phyloP scores from a whole-genome alignment of 2,329 filamentous ascomycete genomes.

The Botryotinia globosa region DNA sequence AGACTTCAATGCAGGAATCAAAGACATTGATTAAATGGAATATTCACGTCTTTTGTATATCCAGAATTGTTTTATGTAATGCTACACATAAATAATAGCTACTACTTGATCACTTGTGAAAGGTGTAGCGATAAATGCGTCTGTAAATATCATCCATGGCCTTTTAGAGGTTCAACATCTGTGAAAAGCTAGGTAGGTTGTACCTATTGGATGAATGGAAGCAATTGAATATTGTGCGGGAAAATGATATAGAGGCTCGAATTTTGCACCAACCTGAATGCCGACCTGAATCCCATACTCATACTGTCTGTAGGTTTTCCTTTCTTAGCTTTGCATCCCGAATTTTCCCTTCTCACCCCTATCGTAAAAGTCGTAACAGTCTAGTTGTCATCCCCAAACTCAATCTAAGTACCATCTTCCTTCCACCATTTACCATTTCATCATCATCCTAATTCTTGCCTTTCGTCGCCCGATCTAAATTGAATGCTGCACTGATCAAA shows the following conservation, averaged over 20 bases:
- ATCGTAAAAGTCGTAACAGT: background rate
- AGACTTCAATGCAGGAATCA: background rate
- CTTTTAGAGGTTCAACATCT: background rate
- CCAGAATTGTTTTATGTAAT: background rate
- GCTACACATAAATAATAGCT: background rate
- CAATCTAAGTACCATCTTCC: background rate
- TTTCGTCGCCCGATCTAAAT: constrained; percentile 55
- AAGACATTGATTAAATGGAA: background rate
- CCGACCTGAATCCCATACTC: too few species aligned
- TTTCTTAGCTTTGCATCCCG: background rate
- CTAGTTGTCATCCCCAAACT: background rate
- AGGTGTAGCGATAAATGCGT: background rate
- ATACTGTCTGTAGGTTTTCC: background rate
- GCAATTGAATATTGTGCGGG: background rate
- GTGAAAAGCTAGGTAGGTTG: background rate
- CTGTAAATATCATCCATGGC: too few species aligned
- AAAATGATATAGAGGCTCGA: background rate
- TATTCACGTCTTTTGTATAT: too few species aligned
- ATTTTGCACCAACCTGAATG: background rate
- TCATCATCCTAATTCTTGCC: background rate
- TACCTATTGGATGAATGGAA: background rate
- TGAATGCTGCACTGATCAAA: constrained; percentile 74
- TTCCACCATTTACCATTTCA: background rate
- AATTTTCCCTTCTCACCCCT: background rate
- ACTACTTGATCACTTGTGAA: background rate